Conservation (phyloP, 1,284 basidiomycete species). For the Kwoniella shivajii region DNA sequence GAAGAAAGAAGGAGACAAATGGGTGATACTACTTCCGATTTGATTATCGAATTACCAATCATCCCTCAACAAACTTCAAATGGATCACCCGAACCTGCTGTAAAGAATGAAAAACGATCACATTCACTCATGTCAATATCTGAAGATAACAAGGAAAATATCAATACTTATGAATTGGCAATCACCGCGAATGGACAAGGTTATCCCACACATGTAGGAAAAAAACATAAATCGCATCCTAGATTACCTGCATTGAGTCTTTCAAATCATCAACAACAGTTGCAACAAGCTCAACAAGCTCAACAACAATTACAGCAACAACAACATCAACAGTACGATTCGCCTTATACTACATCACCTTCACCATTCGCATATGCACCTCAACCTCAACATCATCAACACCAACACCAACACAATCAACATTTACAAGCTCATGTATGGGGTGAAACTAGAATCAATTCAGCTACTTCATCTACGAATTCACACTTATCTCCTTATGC, state of each 20-base stretch:
- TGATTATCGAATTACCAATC: slow-evolving; percentile 36
- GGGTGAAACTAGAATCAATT: slow-evolving; percentile 8
- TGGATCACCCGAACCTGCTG: slow-evolving; percentile 24
- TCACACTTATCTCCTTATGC: slow-evolving; percentile 30
- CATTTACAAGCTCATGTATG: slow-evolving; percentile 9
- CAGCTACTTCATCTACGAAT: neutral
- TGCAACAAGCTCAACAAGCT: neutral
- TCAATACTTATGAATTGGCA: slow-evolving; percentile 3
- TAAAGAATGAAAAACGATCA: slow-evolving; percentile 25
- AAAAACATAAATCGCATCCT: slow-evolving; percentile 9
- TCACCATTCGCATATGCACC: slow-evolving; percentile 26
- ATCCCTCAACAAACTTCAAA: neutral
- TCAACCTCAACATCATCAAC: slow-evolving; percentile 4
- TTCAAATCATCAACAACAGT: no score
- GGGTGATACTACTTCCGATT: slow-evolving; percentile 21
- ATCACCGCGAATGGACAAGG: neutral
- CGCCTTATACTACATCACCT: slow-evolving; percentile 13
- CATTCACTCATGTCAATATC: slow-evolving; percentile 10
- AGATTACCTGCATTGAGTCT: slow-evolving; percentile 9
- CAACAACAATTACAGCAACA: neutral
- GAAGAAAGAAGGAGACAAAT: slow-evolving; percentile 42
- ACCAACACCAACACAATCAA: neutral
- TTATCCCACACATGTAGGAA: neutral
- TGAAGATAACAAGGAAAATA: slow-evolving; percentile 36
- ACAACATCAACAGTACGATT: slow-evolving; percentile 8